Conservation (phyloP, 2,329 filamentous ascomycete genomes). For the Colletotrichum simmondsii region DNA sequence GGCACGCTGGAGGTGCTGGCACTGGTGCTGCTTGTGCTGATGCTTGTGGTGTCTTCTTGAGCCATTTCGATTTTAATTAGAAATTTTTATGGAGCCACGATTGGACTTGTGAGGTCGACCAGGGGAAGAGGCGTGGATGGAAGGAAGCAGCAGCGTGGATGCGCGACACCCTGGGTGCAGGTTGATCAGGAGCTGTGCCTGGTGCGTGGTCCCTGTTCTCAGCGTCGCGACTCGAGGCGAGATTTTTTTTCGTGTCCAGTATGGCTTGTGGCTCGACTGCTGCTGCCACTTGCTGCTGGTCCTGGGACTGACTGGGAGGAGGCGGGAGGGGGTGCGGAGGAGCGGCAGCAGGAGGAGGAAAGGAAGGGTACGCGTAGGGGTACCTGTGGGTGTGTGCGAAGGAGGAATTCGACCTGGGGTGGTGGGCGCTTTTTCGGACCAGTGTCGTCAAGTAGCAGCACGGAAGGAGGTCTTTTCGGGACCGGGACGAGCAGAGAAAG, state of each 20-base stretch:
- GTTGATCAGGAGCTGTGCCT: slow-evolving; percentile 20
- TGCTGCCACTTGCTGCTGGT: slow-evolving; percentile 16
- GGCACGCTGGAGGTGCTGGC: slow-evolving; percentile 31
- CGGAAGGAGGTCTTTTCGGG: slow-evolving; percentile 27
- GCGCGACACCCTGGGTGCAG: slow-evolving; percentile 35
- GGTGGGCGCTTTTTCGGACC: slow-evolving; percentile 10
- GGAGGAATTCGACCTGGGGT: slow-evolving; percentile 17
- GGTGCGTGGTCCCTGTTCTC: slow-evolving; percentile 26
- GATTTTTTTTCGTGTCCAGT: slow-evolving; percentile 13
- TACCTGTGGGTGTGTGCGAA: slow-evolving; percentile 27
- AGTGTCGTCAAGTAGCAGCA: slow-evolving; percentile 22
- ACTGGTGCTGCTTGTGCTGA: slow-evolving; percentile 32
- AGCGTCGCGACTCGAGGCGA: slow-evolving; percentile 22
- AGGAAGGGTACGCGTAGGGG: slow-evolving; percentile 33
- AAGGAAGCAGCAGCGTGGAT: slow-evolving; percentile 26
- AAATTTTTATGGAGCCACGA: slow-evolving; percentile 52
- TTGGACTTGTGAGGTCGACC: slow-evolving; percentile 43
- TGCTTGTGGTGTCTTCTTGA: slow-evolving; percentile 41
- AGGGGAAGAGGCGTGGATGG: slow-evolving; percentile 39
- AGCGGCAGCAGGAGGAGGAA: slow-evolving; percentile 23
- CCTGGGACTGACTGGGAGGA: background rate
- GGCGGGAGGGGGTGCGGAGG: slow-evolving; percentile 29
- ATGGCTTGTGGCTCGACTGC: slow-evolving; percentile 10
- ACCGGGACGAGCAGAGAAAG: slow-evolving; percentile 10
- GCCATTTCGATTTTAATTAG: slow-evolving; percentile 53